These are phyloP conservation scores for Phytophthora ramorum DNA, from an alignment of 352 stramenopile genomes.

Conservation along the genomic window DNA sequence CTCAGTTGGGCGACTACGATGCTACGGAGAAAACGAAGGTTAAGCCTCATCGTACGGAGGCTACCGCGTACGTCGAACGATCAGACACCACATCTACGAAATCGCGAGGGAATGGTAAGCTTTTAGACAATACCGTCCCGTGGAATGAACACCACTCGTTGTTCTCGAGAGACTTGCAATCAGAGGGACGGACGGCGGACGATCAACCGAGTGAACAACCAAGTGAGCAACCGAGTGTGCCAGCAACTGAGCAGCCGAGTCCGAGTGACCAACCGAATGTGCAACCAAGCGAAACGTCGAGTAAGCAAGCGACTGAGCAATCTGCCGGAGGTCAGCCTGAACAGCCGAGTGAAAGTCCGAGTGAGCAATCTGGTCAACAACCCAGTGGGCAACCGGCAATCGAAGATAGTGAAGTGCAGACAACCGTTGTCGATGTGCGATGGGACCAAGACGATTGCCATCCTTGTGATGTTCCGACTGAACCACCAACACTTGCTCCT, in stretches of 20 bases:
- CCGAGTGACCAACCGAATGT: background rate
- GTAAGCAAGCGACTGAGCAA: background rate
- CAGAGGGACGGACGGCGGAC: constrained; percentile 1
- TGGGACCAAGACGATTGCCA: constrained; percentile 20
- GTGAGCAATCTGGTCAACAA: background rate
- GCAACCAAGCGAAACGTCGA: background rate
- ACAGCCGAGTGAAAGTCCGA: background rate
- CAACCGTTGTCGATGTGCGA: constrained; percentile 2
- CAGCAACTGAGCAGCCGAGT: background rate
- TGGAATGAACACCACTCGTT: constrained; percentile 5
- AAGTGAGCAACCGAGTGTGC: background rate
- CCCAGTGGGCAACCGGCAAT: background rate
- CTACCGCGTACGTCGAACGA: background rate
- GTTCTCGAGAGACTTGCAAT: constrained; percentile 13
- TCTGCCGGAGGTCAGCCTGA: background rate
- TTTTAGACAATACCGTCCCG: constrained; percentile 1
- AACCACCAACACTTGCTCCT: constrained; percentile 11
- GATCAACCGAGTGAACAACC: background rate
- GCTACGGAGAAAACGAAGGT: background rate
- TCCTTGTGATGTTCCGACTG: constrained; percentile 22
- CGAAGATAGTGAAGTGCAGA: background rate
- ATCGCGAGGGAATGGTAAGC: background rate
- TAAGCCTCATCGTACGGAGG: background rate
- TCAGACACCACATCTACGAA: background rate
- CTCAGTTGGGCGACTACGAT: background rate